Conservation (phyloP, 257 asterid species). For the Ilex aquifolium region DNA sequence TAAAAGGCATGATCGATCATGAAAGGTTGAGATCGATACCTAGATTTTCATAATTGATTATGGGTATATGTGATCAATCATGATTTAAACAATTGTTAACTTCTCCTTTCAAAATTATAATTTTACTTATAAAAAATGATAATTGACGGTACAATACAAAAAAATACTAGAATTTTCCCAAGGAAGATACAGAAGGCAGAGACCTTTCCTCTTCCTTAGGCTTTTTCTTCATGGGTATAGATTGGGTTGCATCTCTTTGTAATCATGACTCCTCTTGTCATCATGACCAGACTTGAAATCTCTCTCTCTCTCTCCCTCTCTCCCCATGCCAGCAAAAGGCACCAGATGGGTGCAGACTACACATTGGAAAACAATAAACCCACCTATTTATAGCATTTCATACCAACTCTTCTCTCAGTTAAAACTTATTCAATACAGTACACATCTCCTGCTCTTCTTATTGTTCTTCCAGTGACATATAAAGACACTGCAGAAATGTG, state of each 20-base stretch:
- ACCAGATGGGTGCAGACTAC: slow-evolving; percentile 22
- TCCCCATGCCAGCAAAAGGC: slow-evolving; percentile 1
- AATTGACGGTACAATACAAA: no score
- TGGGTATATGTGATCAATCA: no score
- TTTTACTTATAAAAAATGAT: no score
- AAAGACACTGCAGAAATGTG: slow-evolving; percentile 26
- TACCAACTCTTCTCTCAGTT: neutral
- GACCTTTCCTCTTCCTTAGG: slow-evolving; percentile 21
- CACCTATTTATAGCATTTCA: slow-evolving; percentile 13
- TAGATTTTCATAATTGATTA: no score
- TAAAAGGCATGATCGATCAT: no score
- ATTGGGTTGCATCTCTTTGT: slow-evolving; percentile 38
- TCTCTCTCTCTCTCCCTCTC: neutral
- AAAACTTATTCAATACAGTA: neutral
- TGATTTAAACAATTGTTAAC: no score
- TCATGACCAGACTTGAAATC: slow-evolving; percentile 50
- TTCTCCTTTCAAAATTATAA: no score
- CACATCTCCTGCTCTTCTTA: neutral
- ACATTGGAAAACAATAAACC: neutral
- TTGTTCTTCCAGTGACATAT: neutral
- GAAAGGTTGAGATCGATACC: no score
- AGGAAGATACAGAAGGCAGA: neutral
- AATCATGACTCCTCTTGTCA: slow-evolving; percentile 41
- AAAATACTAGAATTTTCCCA: no score
- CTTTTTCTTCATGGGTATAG: slow-evolving; percentile 36